Conservation (phyloP, 2,329 filamentous ascomycete species). For the Thyridium curvatum region DNA sequence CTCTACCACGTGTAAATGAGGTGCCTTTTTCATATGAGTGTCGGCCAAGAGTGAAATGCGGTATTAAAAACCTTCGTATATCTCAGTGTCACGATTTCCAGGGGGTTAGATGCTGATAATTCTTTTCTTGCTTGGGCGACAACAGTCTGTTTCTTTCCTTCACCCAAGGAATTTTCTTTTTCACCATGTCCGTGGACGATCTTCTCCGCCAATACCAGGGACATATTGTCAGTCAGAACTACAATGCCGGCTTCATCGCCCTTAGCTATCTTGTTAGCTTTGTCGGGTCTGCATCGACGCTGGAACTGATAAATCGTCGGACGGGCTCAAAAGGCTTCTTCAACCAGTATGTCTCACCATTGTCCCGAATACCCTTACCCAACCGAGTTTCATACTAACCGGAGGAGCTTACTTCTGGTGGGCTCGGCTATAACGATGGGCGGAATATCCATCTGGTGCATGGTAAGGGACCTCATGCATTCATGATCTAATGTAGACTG, state of each 20-base stretch:
- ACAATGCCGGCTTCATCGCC: conserved; percentile 57
- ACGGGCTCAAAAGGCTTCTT: conserved; percentile 62
- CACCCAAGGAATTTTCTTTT: too few species aligned
- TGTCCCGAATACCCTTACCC: too few species aligned
- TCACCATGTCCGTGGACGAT: too few species aligned
- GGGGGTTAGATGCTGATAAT: too few species aligned
- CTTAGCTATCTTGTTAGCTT: conserved; percentile 73
- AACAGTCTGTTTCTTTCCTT: too few species aligned
- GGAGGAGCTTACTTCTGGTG: conserved; percentile 52
- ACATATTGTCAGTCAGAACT: conserved; percentile 39
- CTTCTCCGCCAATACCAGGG: conserved; percentile 35
- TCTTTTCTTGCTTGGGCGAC: too few species aligned
- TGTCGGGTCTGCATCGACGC: conserved; percentile 69
- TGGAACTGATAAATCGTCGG: conserved; percentile 74
- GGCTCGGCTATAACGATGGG: conserved; percentile 66
- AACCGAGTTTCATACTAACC: conserved; percentile 1
- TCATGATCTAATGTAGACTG: conserved; percentile 20
- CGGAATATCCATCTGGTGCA: conserved; percentile 68
- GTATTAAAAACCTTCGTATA: too few species aligned
- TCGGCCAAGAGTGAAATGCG: too few species aligned
- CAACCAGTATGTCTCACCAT: conserved; percentile 37
- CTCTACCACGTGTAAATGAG: too few species aligned
- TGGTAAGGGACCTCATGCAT: conserved; percentile 35
- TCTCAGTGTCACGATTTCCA: too few species aligned
- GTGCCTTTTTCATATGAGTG: too few species aligned